phyloP scores from a whole-genome alignment of 441 rosid genomes.

The Aleurites moluccanus region DNA sequence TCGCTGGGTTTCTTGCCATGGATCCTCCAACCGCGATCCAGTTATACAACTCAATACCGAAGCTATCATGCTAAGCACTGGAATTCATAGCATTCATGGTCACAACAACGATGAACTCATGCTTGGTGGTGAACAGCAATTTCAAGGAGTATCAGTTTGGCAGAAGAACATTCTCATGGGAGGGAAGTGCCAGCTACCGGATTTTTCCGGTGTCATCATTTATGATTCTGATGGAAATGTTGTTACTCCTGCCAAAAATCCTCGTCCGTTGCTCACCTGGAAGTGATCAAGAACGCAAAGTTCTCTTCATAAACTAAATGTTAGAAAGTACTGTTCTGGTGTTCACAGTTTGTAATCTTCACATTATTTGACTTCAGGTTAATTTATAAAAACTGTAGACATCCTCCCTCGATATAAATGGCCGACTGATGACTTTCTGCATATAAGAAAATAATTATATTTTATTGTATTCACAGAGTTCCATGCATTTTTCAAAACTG shows the following conservation, averaged over 20 bases:
- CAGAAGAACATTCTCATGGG: constrained; percentile 94
- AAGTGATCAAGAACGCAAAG: constrained; percentile 37
- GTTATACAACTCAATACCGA: constrained; percentile 56
- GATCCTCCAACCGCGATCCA: constrained; percentile 48
- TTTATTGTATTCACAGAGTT: not conserved
- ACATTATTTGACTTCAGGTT: not conserved
- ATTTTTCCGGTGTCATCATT: constrained; percentile 83
- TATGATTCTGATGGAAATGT: constrained; percentile 68
- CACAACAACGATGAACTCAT: constrained; percentile 21
- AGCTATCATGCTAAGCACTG: constrained; percentile 21
- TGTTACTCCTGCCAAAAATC: constrained; percentile 49
- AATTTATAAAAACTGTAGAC: not conserved
- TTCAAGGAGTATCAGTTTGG: constrained; percentile 54
- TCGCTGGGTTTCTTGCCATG: constrained; percentile 49
- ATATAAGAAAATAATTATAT: not conserved
- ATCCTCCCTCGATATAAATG: not conserved
- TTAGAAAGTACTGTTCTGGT: not conserved
- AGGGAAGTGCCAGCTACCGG: constrained; percentile 81
- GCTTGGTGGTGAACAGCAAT: constrained; percentile 36
- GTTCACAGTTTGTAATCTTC: not conserved
- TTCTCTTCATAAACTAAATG: not conserved
- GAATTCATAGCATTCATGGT: constrained; percentile 13
- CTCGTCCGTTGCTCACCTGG: constrained; percentile 66
- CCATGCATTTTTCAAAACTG: not conserved
- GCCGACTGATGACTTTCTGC: not conserved